Evolutionary conservation across 306 rosid genomes (phyloP).

Genomic region (Quercus robur): DNA sequence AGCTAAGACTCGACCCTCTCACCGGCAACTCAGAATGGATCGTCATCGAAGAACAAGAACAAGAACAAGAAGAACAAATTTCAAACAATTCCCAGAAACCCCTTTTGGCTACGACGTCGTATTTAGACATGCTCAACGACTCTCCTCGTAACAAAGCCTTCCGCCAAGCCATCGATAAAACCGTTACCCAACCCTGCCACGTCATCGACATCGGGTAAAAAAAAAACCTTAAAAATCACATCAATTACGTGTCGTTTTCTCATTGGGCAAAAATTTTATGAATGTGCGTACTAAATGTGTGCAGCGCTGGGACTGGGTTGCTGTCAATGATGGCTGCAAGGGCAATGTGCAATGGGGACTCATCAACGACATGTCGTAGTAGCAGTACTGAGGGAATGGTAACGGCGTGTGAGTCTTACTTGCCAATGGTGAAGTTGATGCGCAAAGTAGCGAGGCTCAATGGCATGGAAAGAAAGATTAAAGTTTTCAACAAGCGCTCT

Average conservation of each 20-base stretch:
- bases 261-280: neutral
- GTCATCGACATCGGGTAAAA: conserved; percentile 87
- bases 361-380: conserved; percentile 16
- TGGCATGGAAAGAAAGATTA: conserved; percentile 57
- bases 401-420: conserved; percentile 93
- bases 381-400: conserved; percentile 35
- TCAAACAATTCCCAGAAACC: conserved; percentile 32
- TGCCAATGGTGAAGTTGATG: conserved; percentile 97
- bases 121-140: conserved; percentile 92
- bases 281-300: neutral
- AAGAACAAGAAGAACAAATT: conserved; percentile 18
- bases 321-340: conserved; percentile 93
- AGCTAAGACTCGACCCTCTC: conserved; percentile 71
- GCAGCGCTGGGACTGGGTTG: conserved; percentile 94
- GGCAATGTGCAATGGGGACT: conserved; percentile 54
- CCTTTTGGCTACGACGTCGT: conserved; percentile 73
- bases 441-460: conserved; percentile 64
- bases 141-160: conserved; percentile 64
- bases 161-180: conserved; percentile 71
- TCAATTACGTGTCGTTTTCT: neutral
- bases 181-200: conserved; percentile 63
- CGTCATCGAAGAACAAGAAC: conserved; percentile 66
- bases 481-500: conserved; percentile 75
- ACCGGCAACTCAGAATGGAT: conserved; percentile 95
- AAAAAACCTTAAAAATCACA: neutral